phyloP scores from a whole-genome alignment of 192 early-diverging fungal species.

The Neocallimastix lanati region DNA sequence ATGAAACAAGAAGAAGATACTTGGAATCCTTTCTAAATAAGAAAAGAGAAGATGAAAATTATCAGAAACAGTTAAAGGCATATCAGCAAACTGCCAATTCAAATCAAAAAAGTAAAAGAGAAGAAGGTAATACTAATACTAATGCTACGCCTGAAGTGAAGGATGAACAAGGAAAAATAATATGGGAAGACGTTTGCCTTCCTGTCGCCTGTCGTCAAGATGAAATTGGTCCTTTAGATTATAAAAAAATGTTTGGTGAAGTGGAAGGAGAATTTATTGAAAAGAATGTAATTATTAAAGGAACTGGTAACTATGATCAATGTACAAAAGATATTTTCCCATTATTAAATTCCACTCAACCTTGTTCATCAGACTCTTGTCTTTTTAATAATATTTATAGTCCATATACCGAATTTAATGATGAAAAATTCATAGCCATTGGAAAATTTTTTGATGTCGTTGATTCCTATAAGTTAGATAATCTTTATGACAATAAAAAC shows the following conservation, averaged over 20 bases:
- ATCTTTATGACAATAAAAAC: slow-evolving; percentile 50
- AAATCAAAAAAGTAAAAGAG: no score
- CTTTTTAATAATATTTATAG: slow-evolving; percentile 87
- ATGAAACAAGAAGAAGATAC: slow-evolving; percentile 74
- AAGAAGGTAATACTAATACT: not conserved
- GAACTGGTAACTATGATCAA: slow-evolving; percentile 16
- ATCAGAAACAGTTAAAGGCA: no score
- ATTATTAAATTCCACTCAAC: slow-evolving; percentile 57
- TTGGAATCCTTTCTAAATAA: not conserved
- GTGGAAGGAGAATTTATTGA: not conserved
- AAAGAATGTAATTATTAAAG: slow-evolving; percentile 2
- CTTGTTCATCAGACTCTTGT: slow-evolving; percentile 62
- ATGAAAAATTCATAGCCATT: slow-evolving; percentile 62
- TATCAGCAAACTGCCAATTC: no score
- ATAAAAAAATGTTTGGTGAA: not conserved
- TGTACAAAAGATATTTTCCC: slow-evolving; percentile 21
- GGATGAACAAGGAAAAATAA: not conserved
- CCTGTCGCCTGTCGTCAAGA: not conserved
- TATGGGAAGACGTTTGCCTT: not conserved
- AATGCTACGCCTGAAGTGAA: no score
- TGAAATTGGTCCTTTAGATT: not conserved
- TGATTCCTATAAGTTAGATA: slow-evolving; percentile 58
- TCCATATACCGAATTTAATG: slow-evolving; percentile 24
- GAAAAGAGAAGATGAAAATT: not conserved
- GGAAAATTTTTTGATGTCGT: slow-evolving; percentile 92